phyloP scores from a whole-genome alignment of 192 early-diverging fungal species.

The Coemansia sp. region DNA sequence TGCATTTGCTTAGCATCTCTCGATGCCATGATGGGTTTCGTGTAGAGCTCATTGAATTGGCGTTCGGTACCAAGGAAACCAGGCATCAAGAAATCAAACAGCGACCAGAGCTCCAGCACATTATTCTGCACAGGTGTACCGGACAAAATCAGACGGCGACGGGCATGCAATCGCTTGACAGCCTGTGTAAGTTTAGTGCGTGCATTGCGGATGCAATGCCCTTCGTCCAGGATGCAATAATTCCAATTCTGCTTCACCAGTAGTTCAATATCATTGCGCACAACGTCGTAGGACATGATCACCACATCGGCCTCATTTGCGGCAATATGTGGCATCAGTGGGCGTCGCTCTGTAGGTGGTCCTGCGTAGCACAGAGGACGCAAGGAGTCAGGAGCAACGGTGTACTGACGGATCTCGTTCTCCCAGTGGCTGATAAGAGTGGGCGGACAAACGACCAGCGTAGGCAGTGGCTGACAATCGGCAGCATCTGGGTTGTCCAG shows the following conservation, averaged over 20 bases:
- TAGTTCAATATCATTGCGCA: slow-evolving; percentile 92
- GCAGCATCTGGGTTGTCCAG: slow-evolving; percentile 57
- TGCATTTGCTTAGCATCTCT: slow-evolving; percentile 76
- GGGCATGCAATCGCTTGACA: slow-evolving; percentile 82
- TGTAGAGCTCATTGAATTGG: slow-evolving; percentile 92
- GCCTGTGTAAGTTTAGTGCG: slow-evolving; percentile 93
- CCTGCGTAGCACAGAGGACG: slow-evolving; percentile 86
- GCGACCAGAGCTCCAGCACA: slow-evolving; percentile 94
- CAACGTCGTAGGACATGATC: slow-evolving; percentile 96
- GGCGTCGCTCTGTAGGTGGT: slow-evolving; percentile 70
- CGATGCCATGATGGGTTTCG: slow-evolving; percentile 87
- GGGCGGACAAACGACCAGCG: slow-evolving; percentile 93
- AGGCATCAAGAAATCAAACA: slow-evolving; percentile 99
- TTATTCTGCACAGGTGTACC: slow-evolving; percentile 99
- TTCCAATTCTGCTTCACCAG: slow-evolving; percentile 75
- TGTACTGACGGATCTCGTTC: slow-evolving; percentile 85
- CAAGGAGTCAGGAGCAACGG: slow-evolving; percentile 56
- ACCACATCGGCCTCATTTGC: slow-evolving; percentile 67
- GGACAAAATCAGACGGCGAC: slow-evolving; percentile 89
- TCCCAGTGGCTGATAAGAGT: slow-evolving; percentile 96
- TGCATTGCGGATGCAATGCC: slow-evolving; percentile 96
- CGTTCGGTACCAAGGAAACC: slow-evolving; percentile 94
- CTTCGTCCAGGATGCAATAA: slow-evolving; percentile 97
- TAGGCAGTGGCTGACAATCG: slow-evolving; percentile 72
- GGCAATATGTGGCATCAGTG: slow-evolving; percentile 57